Percentiles rank a stretch among this genome's conserved stretches.
Conservation (phyloP, 1,284 basidiomycete species). For the Wallemia hederae region DNA sequence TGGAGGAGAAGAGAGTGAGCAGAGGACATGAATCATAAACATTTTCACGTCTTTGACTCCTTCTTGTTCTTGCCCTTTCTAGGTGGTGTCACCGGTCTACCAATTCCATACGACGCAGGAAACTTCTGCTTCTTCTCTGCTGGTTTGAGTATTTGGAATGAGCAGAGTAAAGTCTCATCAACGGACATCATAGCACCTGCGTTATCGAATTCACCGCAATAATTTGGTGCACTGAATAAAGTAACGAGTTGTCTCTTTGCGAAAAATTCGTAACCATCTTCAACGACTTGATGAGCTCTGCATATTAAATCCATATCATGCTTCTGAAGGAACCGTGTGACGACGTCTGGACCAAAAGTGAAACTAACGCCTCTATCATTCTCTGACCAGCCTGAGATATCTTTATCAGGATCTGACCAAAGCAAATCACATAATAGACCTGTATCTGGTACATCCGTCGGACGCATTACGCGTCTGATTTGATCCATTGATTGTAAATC, state of each 20-base stretch:
- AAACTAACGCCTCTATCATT: constrained; percentile 96
- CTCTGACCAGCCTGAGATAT: constrained; percentile 97
- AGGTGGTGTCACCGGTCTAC: neutral
- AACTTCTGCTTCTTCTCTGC: constrained; percentile 92
- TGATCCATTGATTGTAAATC: constrained; percentile 99
- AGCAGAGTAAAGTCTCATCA: constrained; percentile 87
- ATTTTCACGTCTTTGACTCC: neutral
- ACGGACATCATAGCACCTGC: constrained; percentile 99
- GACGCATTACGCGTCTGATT: constrained; percentile 95
- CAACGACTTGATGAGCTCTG: constrained; percentile 76
- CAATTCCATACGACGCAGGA: neutral
- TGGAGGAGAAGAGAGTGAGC: too few species aligned
- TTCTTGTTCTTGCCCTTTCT: constrained; percentile 1
- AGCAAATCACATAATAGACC: constrained; percentile 83
- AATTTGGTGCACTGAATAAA: constrained; percentile 90
- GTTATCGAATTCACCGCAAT: constrained; percentile 96
- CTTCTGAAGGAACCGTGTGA: constrained; percentile 90
- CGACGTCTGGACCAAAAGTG: constrained; percentile 94
- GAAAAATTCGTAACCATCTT: constrained; percentile 98
- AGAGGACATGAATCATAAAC: too few species aligned
- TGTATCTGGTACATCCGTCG: constrained; percentile 95
- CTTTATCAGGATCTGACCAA: constrained; percentile 99
- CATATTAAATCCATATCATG: constrained; percentile 99
- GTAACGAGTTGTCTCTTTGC: constrained; percentile 92
- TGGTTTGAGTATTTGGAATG: constrained; percentile 98